A percentile compares a stretch with the other conserved stretches of the same genome.
Evolutionary conservation across 805 yeast species (phyloP).

Genomic region (Ogataea nakhonphanomensis): DNA sequence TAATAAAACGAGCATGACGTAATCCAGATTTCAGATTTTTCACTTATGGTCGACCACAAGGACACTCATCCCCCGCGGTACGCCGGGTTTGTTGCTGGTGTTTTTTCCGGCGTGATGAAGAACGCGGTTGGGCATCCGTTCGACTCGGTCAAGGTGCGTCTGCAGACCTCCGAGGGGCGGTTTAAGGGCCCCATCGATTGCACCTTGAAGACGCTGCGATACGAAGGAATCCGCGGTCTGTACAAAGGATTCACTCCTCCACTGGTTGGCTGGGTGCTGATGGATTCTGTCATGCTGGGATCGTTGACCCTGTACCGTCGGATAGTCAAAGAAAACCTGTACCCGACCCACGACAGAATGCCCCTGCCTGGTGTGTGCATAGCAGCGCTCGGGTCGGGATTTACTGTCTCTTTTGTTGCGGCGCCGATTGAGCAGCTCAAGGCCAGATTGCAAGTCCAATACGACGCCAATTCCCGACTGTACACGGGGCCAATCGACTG

Average conservation of each 20-base stretch:
- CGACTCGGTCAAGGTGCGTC: slow-evolving; percentile 83
- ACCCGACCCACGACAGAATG: slow-evolving; percentile 55
- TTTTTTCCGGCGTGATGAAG: slow-evolving; percentile 82
- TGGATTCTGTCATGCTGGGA: slow-evolving; percentile 92
- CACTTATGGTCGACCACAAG: slow-evolving; percentile 10
- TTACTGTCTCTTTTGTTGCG: slow-evolving; percentile 93
- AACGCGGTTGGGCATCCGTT: slow-evolving; percentile 92
- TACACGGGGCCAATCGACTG: slow-evolving; percentile 84
- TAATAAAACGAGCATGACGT: neutral
- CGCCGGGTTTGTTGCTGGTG: slow-evolving; percentile 85
- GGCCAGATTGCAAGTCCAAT: slow-evolving; percentile 86
- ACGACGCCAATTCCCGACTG: slow-evolving; percentile 64
- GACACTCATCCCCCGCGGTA: slow-evolving; percentile 40
- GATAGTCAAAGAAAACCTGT: slow-evolving; percentile 60
- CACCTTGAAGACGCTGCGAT: slow-evolving; percentile 61
- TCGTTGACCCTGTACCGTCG: slow-evolving; percentile 75
- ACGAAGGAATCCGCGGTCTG: slow-evolving; percentile 77
- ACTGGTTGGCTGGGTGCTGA: slow-evolving; percentile 85
- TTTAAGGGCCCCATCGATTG: slow-evolving; percentile 85
- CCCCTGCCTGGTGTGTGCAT: slow-evolving; percentile 73
- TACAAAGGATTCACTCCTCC: slow-evolving; percentile 94
- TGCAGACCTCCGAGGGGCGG: slow-evolving; percentile 70
- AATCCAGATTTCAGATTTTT: neutral
- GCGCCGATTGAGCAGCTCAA: slow-evolving; percentile 91
- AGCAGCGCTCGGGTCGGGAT: slow-evolving; percentile 82